These are phyloP conservation scores for Mucuna pruriens DNA, from an alignment of 306 rosid species.

Conservation along the genomic window DNA sequence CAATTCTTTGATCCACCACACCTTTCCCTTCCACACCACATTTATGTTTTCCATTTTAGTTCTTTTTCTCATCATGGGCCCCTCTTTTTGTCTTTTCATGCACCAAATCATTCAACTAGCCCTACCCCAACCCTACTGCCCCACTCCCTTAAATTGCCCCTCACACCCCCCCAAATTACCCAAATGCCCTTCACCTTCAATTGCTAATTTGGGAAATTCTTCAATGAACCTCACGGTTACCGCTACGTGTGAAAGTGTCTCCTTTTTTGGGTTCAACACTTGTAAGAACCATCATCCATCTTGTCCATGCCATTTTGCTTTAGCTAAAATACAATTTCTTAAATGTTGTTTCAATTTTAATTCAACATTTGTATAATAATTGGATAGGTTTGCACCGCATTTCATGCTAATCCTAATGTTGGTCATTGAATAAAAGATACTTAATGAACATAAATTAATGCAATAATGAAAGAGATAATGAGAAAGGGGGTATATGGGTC, in stretches of 20 bases:
- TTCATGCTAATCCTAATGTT: constrained; percentile 17
- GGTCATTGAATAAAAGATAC: constrained; percentile 31
- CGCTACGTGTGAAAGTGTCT: neutral
- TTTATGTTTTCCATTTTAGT: constrained; percentile 28
- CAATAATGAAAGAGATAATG: constrained; percentile 28
- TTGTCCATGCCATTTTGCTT: constrained; percentile 1
- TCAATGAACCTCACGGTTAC: constrained; percentile 25
- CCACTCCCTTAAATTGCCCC: constrained; percentile 54
- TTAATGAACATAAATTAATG: constrained; percentile 28
- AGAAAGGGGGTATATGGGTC: constrained; percentile 6
- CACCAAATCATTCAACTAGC: constrained; percentile 45
- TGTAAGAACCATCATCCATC: neutral
- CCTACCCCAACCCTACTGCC: constrained; percentile 39
- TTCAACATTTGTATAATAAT: too few species aligned
- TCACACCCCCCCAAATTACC: constrained; percentile 34
- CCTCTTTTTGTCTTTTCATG: constrained; percentile 47
- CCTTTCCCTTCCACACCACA: constrained; percentile 19
- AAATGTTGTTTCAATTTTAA: too few species aligned
- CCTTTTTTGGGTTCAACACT: constrained; percentile 10
- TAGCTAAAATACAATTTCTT: too few species aligned
- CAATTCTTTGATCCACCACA: constrained; percentile 40
- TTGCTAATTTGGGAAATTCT: neutral
- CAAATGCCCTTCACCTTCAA: constrained; percentile 20
- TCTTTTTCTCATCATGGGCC: constrained; percentile 28
- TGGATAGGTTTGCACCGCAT: neutral